A percentile compares a stretch with the other conserved stretches of the same genome.
Evolutionary conservation across 2,329 filamentous ascomycete genomes (phyloP).

Genomic region (Magnaporthiopsis poae): DNA sequence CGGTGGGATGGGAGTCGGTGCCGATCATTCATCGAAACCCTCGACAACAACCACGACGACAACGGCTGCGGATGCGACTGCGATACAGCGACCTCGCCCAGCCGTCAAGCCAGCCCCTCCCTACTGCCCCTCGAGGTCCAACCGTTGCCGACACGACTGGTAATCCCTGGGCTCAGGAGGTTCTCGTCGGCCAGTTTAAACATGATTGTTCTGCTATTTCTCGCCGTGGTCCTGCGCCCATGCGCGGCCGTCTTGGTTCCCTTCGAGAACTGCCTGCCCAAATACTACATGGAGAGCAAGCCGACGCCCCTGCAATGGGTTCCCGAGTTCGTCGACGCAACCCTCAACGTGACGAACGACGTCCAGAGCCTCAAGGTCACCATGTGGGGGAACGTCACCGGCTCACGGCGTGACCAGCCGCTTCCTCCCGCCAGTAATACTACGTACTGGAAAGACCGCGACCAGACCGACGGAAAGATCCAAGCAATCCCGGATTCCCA

Average conservation of each 20-base stretch:
- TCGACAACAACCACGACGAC: neutral
- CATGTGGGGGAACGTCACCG: conserved; percentile 85
- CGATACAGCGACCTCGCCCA: neutral
- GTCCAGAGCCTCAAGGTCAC: conserved; percentile 63
- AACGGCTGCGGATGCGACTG: neutral
- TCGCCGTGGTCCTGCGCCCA: conserved; percentile 30
- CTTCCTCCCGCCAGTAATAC: conserved; percentile 52
- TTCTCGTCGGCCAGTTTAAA: conserved; percentile 8
- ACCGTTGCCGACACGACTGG: neutral
- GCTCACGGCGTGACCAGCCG: conserved; percentile 45
- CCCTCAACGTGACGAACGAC: conserved; percentile 53
- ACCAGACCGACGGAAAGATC: conserved; percentile 66
- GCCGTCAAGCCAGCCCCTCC: too few relatives aligned
- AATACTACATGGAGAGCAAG: conserved; percentile 41
- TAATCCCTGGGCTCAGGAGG: neutral
- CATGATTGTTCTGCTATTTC: conserved; percentile 29
- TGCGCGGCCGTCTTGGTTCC: conserved; percentile 56
- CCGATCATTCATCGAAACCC: neutral
- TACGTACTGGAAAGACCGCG: conserved; percentile 49
- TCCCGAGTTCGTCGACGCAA: conserved; percentile 63
- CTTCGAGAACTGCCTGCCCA: conserved; percentile 74
- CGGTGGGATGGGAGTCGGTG: neutral
- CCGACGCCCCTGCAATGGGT: conserved; percentile 67
- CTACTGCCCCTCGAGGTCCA: neutral
- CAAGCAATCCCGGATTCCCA: conserved; percentile 42